Evolutionary conservation across 345 rosid genomes (phyloP), one percentile per base, ranked within the genome.

Genomic region (Salix koriyanagi): DNA sequence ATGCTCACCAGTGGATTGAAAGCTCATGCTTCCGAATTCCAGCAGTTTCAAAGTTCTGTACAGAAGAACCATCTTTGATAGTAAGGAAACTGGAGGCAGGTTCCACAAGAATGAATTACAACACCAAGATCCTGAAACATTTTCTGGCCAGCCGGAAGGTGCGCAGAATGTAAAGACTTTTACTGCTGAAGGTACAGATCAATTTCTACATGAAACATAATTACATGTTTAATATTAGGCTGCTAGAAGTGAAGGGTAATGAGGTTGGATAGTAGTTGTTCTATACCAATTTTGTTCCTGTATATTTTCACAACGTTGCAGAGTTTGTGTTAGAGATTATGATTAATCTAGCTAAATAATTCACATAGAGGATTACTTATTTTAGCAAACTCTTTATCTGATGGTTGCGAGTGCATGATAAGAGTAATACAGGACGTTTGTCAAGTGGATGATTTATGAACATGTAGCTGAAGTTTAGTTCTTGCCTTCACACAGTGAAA

Each of bases 131-230:
- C 70, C 66, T 36, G 77, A 50, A 64, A 56, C 67, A 67, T 64
- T 65, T 13, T 52, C 52, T 32, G 50, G 56, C 39, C 69, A 67
- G 73, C 77, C 36, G 36, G 75, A 74, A 60, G 73, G 54, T 67
- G 69, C 52, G 68, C 39, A 18, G 62, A 78, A 71, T 79, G 76
- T 76, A 85, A 77, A 78, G 68, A 79, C 34, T 72, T 52, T 75
- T 7, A 64, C 50, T 54, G 56, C 37, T 71, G 19, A n/a, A 52
- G 81, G 80, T 79, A 66, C 69, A 74, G 74, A 19, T 46, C 36
- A 21, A 60, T 19, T 26, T 71, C 75, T 32, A 25, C 14, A 34
- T 44, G 73, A 75, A 72, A 73, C 50, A 75, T 66, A 50, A 56
- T 52, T 74, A 37, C 30, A 36, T 75, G 71, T 60, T 72, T 46